Evolutionary conservation across 2,329 filamentous ascomycete species (phyloP), one percentile per base, ranked within the genome.

Genomic region (Drechslera avenae): DNA sequence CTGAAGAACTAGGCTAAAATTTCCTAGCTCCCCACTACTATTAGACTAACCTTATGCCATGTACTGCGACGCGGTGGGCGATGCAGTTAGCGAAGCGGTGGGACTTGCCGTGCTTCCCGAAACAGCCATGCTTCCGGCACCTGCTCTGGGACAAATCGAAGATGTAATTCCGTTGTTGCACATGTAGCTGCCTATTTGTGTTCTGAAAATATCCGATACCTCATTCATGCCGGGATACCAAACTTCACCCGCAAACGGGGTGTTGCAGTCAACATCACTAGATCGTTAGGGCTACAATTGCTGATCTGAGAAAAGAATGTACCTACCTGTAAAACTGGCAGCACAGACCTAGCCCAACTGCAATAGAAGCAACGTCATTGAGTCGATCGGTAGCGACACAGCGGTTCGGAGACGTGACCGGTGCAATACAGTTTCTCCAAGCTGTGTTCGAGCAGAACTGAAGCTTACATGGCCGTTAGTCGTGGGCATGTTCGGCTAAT

Each of bases 141-240:
- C 39, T 18, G 32, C 28, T 17, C 44, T 36, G 3, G 33, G 52
- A 33, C 45, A 56, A 32, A 23, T 14, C 10, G 35, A 51, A 39
- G 41, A 39, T 13, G 28, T 26, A 46, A 17, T 52, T 17, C 52
- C 23, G 18, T 46, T 56, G 5, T 51, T 56, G 19, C 35, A 56
- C 31, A 56, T 56, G 17, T 49, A 52, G 37, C 48, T 56, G 33
- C 48, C 52, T 23, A 49, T 44, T 10, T 56, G 16, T 10, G 12
- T 37, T 49, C 43, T 52, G 13, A 52, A 52, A 10, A 4, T 32
- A 36, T 48, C 40, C 5, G 17, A 23, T 28, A 52, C 44, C n/a
- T 43, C 13, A 16, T 13, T 23, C 17, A 52, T 26, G 13, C 48
- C n/a, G 4, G 48, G 48, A 10, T 49, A 56, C 52, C n/a, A 56